Evolutionary conservation across 2,329 filamentous ascomycete genomes (phyloP).

Genomic region (Pseudocercospora macadamiae): DNA sequence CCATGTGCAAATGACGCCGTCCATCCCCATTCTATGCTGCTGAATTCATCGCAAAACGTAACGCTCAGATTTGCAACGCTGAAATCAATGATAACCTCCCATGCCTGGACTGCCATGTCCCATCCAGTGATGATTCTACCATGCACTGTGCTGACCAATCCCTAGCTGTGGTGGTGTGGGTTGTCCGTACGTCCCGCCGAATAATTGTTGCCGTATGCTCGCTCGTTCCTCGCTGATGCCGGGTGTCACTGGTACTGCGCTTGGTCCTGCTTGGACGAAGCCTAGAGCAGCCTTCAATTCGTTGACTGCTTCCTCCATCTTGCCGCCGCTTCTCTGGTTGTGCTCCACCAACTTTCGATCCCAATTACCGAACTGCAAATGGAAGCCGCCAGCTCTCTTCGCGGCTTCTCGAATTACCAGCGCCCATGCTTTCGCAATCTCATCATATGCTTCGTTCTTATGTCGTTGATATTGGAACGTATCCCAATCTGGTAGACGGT

Average conservation of each 20-base stretch:
- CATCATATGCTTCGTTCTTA: constrained; percentile 94
- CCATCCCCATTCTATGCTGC: not conserved
- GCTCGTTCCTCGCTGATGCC: constrained; percentile 42
- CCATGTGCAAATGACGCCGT: not conserved
- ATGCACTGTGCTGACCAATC: constrained; percentile 45
- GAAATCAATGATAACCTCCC: not conserved
- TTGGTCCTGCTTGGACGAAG: constrained; percentile 67
- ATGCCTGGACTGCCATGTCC: not conserved
- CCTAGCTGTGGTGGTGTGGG: constrained; percentile 52
- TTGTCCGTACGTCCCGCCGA: constrained; percentile 49
- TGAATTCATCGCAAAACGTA: not conserved
- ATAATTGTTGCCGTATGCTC: constrained; percentile 54
- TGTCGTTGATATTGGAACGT: constrained; percentile 85
- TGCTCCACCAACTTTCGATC: constrained; percentile 85
- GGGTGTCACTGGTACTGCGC: constrained; percentile 26
- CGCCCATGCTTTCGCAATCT: constrained; percentile 91
- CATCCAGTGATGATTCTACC: constrained; percentile 12
- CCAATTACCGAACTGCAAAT: constrained; percentile 88
- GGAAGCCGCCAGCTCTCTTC: constrained; percentile 88
- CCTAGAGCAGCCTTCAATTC: constrained; percentile 73
- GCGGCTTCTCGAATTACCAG: constrained; percentile 87
- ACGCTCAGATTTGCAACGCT: not conserved
- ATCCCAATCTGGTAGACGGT: constrained; percentile 88
- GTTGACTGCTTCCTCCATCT: constrained; percentile 76
- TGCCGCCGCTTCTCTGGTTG: constrained; percentile 81